Evolutionary conservation across 2,329 filamentous ascomycete species (phyloP).

Genomic region (Pseudogymnoascus verrucosus): DNA sequence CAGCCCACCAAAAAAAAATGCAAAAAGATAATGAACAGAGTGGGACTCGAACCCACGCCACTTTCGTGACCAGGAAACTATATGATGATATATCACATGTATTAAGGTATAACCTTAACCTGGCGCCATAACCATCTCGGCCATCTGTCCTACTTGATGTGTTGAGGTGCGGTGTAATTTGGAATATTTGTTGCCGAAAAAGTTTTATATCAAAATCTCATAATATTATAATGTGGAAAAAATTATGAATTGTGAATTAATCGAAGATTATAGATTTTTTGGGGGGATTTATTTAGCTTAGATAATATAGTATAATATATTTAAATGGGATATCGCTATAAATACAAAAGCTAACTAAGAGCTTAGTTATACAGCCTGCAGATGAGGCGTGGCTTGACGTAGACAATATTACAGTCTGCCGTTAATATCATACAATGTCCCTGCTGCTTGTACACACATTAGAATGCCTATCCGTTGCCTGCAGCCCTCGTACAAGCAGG

Average conservation of each 20-base stretch:
- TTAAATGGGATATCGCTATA: not conserved
- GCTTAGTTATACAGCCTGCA: not conserved
- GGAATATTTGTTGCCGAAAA: not conserved
- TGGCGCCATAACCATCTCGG: conserved; percentile 7
- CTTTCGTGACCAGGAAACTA: conserved; percentile 31
- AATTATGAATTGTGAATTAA: not conserved
- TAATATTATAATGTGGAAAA: not conserved
- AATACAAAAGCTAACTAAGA: not conserved
- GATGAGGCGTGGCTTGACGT: not conserved
- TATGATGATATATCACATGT: conserved; percentile 3
- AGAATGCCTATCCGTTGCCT: not conserved
- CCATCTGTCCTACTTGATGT: not conserved
- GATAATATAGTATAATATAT: not conserved
- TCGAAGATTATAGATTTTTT: not conserved
- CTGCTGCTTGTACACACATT: not conserved
- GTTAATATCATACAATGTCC: not conserved
- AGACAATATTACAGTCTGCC: not conserved
- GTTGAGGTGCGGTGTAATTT: not conserved
- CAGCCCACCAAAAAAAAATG: not conserved
- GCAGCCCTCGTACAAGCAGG: not conserved
- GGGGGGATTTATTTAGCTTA: not conserved
- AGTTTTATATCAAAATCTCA: not conserved
- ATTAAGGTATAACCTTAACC: conserved; percentile 9
- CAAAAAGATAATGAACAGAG: conserved; percentile 22
- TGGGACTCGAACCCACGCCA: conserved; percentile 34